Evolutionary conservation across 2,329 filamentous ascomycete species (phyloP).

Genomic region (Venturia oleaginea): DNA sequence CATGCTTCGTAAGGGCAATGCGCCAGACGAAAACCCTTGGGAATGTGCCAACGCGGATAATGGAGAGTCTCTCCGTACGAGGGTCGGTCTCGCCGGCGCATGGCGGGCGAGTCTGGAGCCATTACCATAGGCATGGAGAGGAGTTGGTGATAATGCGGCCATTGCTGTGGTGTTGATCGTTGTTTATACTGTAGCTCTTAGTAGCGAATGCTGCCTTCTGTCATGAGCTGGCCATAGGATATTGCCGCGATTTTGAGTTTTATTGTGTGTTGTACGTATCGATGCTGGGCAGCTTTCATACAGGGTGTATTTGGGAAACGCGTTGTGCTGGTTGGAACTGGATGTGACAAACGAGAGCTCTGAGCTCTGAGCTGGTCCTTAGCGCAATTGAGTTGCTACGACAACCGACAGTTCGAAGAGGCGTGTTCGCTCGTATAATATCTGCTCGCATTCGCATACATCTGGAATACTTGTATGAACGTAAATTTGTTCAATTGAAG

Average conservation of each 20-base stretch:
- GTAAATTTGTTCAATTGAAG: background rate
- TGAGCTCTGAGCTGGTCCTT: background rate
- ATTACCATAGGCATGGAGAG: slow-evolving; percentile 28
- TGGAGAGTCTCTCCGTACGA: slow-evolving; percentile 29
- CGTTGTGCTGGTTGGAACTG: slow-evolving; percentile 7
- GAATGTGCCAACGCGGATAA: slow-evolving; percentile 35
- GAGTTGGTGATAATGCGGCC: slow-evolving; percentile 32
- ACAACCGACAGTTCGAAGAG: background rate
- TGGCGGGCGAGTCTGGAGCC: slow-evolving; percentile 26
- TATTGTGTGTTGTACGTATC: slow-evolving; percentile 7
- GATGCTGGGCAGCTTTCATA: slow-evolving; percentile 10
- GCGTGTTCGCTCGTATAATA: background rate
- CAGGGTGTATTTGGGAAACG: slow-evolving; percentile 2
- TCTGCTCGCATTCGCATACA: background rate
- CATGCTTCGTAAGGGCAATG: slow-evolving; percentile 36
- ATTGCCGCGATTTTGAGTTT: background rate
- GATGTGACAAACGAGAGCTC: background rate
- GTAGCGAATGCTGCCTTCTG: slow-evolving; percentile 9
- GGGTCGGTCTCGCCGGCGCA: slow-evolving; percentile 22
- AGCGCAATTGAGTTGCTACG: slow-evolving; percentile 8
- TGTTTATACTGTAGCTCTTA: slow-evolving; percentile 5
- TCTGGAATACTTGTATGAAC: too few relatives aligned
- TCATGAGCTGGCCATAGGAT: slow-evolving; percentile 8
- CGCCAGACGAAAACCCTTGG: slow-evolving; percentile 29
- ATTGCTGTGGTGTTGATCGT: slow-evolving; percentile 18